Evolutionary conservation across 2,329 filamentous ascomycete genomes (phyloP).

Genomic region (Bipolaris bicolor): DNA sequence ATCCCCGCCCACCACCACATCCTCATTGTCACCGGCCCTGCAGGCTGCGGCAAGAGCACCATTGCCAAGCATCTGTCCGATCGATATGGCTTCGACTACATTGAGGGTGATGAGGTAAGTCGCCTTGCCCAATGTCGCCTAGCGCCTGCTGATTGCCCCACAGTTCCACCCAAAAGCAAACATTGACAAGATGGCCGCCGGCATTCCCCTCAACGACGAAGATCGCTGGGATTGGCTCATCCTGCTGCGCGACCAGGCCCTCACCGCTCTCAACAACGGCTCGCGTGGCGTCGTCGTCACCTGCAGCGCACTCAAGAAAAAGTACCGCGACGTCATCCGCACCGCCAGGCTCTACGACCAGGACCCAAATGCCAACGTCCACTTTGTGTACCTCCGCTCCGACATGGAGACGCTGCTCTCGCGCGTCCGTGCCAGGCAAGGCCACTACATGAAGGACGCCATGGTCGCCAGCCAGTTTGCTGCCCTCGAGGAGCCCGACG

Average conservation of each 20-base stretch:
- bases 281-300: constrained; percentile 80
- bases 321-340: constrained; percentile 79
- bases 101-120: constrained; percentile 60
- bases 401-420: constrained; percentile 75
- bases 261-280: constrained; percentile 45
- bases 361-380: constrained; percentile 61
- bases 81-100: constrained; percentile 53
- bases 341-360: constrained; percentile 57
- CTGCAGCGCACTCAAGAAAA: constrained; percentile 94
- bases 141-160: neutral
- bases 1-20: constrained; percentile 54
- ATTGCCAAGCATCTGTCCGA: constrained; percentile 55
- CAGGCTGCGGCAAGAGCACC: constrained; percentile 62
- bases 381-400: constrained; percentile 91
- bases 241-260: constrained; percentile 54
- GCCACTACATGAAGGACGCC: constrained; percentile 92
- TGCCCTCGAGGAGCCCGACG: constrained; percentile 79
- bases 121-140: neutral
- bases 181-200: constrained; percentile 83
- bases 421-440: constrained; percentile 75
- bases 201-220: constrained; percentile 83
- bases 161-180: constrained; percentile 59
- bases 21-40: constrained; percentile 60
- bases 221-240: constrained; percentile 98
- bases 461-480: constrained; percentile 96